phyloP scores from a whole-genome alignment of 306 rosid species.

The Quercus mongolica region DNA sequence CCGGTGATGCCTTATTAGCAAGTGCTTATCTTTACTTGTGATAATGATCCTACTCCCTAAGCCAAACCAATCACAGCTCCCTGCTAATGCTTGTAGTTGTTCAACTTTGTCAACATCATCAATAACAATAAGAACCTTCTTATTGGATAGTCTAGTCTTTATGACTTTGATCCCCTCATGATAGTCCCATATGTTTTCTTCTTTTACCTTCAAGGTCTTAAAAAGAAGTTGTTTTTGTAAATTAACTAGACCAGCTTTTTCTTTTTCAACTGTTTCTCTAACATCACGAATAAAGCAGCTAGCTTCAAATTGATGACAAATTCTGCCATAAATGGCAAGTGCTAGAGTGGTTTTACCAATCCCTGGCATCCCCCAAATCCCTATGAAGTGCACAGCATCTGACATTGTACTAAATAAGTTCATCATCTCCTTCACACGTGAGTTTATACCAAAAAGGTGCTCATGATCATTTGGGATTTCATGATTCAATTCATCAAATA shows the following conservation, averaged over 20 bases:
- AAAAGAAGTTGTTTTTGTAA: not conserved
- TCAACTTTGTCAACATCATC: not conserved
- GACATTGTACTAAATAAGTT: not conserved
- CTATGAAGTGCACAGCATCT: constrained; percentile 5
- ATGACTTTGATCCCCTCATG: not conserved
- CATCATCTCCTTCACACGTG: not conserved
- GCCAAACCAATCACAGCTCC: not conserved
- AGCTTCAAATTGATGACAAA: not conserved
- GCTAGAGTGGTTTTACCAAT: constrained; percentile 14
- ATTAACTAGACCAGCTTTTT: no score
- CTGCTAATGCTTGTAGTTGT: not conserved
- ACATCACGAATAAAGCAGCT: not conserved
- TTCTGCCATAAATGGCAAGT: not conserved
- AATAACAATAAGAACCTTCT: not conserved
- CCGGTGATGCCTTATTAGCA: not conserved
- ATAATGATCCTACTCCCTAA: not conserved
- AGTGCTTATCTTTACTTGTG: not conserved
- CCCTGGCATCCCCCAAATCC: constrained; percentile 24
- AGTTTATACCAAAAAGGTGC: constrained; percentile 1
- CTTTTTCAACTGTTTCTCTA: not conserved
- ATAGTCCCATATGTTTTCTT: not conserved
- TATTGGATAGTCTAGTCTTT: not conserved
- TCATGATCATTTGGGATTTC: no score
- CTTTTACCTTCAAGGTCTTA: not conserved
- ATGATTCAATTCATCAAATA: no score